Evolutionary conservation across 78 protist species (phyloP).

Genomic region (Polysphondylium violaceum): DNA sequence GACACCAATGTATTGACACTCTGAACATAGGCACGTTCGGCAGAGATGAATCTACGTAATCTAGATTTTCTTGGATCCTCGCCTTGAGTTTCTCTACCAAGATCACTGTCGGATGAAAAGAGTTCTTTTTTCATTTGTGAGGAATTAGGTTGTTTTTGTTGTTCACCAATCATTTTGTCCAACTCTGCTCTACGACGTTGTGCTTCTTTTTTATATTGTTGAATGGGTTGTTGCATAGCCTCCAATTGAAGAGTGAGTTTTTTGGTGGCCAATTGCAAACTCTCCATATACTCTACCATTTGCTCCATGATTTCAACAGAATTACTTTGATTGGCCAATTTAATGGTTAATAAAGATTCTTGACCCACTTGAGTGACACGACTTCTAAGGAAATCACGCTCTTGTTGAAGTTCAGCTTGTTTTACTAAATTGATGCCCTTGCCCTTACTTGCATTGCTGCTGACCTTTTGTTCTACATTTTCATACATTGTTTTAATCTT

Average conservation of each 20-base stretch:
- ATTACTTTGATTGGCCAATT: constrained; percentile 42
- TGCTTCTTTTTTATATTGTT: constrained; percentile 50
- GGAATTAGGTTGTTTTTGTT: constrained; percentile 16
- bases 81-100: constrained; percentile 36
- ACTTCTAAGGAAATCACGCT: constrained; percentile 48
- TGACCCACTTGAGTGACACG: constrained; percentile 24
- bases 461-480: constrained; percentile 16
- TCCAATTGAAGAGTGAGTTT: constrained; percentile 13
- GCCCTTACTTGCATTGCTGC: constrained; percentile 34
- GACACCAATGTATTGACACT: constrained; percentile 22
- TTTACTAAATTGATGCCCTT: constrained; percentile 67
- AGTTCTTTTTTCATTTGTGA: not conserved
- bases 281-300: constrained; percentile 60
- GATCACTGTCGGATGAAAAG: not conserved
- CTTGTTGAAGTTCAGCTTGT: constrained; percentile 75
- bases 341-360: constrained; percentile 37
- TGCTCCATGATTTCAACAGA: constrained; percentile 72
- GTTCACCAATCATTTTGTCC: constrained; percentile 45
- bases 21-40: constrained; percentile 39
- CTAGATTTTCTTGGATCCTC: constrained; percentile 52
- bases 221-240: constrained; percentile 20
- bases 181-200: constrained; percentile 25
- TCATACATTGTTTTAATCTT: constrained; percentile 57
- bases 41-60: constrained; percentile 35
- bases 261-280: constrained; percentile 5